These are phyloP conservation scores for Dipteronia dyeriana DNA, from an alignment of 345 rosid genomes.

Conservation along the genomic window DNA sequence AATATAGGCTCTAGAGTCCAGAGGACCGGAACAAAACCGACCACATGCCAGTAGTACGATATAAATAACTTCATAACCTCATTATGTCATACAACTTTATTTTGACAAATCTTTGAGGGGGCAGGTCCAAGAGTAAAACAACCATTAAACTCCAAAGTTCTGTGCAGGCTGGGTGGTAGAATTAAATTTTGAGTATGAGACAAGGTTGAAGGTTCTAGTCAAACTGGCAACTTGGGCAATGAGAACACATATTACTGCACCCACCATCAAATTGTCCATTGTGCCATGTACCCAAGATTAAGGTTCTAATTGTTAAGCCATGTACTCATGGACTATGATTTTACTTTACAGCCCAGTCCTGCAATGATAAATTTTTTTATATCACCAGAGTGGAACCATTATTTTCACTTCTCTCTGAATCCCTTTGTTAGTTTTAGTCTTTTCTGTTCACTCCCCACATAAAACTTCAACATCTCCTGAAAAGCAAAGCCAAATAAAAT, in stretches of 20 bases:
- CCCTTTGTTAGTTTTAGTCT: too few relatives aligned
- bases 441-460: too few relatives aligned
- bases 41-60: neutral
- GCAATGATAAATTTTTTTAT: too few relatives aligned
- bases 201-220: neutral
- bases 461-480: too few relatives aligned
- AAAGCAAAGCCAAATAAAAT: too few relatives aligned
- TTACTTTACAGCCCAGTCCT: too few relatives aligned
- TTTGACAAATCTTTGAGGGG: neutral
- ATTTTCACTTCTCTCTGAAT: too few relatives aligned
- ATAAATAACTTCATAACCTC: neutral
- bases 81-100: neutral
- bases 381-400: too few relatives aligned
- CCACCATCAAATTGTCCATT: neutral
- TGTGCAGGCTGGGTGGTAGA: neutral
- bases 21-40: neutral
- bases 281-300: neutral
- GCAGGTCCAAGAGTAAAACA: neutral
- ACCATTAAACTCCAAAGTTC: neutral
- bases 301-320: neutral
- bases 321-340: neutral
- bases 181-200: neutral
- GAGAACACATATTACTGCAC: neutral
- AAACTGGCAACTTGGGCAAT: neutral
- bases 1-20: neutral